Base-by-base conservation (phyloP, 23 red algal genomes). In the Cyanidioschyzon merolae region DNA sequence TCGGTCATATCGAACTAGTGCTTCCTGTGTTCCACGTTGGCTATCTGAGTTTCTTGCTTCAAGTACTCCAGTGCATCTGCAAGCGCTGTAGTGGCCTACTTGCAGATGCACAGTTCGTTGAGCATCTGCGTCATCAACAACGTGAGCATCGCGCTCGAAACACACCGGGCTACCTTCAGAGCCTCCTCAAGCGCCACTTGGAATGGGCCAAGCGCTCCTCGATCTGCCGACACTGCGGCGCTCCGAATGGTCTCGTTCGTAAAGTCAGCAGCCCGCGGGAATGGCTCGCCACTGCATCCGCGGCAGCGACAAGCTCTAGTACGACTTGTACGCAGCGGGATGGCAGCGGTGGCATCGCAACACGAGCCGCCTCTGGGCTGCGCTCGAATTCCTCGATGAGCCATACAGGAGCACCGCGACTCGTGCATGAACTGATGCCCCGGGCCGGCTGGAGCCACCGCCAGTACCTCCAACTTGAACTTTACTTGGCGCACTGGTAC, bases 1-100 rank as follows among this genome's bases (percentile, higher is more conserved):
- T 82, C 57, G 94, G 88, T 18, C 85, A 90, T 77, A 91, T 98
- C 63, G 51, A 82, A 30, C 79, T 98, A 12, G 85, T 68, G 29
- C 68, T 98, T 50, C 94, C 94, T 1, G 94, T 91, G 1, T 98
- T 91, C 74, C 94, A 98, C 54, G 67, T 84, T 25, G 94, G 94
- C 34, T 98, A 89, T 88, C 85, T 89, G 74, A 89, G 89, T 51
- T 83, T 75, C 0, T 83, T 82, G 25, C 41, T 92, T 34, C 84
- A 86, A 17, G 89, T 87, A 3, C 79, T 98, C 76, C 94, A 98
- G 63, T 89, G 87, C 82, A 87, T 98, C 37, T 98, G 94, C 76
- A 98, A 98, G 76, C 45, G 40, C 37, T 98, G 94, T 71, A 85
- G 84, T 12, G 80, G 82, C 50, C 77, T 98, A 39, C 68, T 91